Percentiles rank a stretch among this genome's conserved stretches.
Conservation (phyloP, 176 grass and related monocot genomes). For the Hyparrhenia diplandra region DNA sequence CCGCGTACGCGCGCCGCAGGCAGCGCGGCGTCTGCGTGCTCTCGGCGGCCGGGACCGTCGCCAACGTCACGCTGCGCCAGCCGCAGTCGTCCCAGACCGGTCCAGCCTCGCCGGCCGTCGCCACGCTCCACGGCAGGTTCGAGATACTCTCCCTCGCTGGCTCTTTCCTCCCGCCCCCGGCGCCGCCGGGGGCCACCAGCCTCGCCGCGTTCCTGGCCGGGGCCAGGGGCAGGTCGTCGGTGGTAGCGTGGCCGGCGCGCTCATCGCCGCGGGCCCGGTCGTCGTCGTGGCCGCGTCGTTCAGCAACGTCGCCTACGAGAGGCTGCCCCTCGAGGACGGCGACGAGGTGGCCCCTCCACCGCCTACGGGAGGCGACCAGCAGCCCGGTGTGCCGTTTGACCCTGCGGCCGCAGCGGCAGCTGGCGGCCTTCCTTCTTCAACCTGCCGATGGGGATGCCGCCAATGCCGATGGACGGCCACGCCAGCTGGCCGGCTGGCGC, state of each 20-base stretch:
- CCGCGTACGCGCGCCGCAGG: conserved; percentile 72
- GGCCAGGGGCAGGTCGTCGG: conserved; percentile 92
- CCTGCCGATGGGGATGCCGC: conserved; percentile 72
- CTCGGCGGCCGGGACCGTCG: conserved; percentile 73
- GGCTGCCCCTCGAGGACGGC: conserved; percentile 82
- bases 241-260: conserved; percentile 69
- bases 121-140: conserved; percentile 75
- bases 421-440: conserved; percentile 75
- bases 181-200: conserved; percentile 85
- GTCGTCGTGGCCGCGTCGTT: conserved; percentile 87
- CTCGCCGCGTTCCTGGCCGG: conserved; percentile 78
- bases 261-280: conserved; percentile 78
- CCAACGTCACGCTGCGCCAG: conserved; percentile 84
- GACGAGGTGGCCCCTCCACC: conserved; percentile 61
- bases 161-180: conserved; percentile 90
- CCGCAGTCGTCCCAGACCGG: conserved; percentile 38
- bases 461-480: conserved; percentile 72
- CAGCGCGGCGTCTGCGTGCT: conserved; percentile 94
- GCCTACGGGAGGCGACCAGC: conserved; percentile 30
- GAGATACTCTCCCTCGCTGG: conserved; percentile 97
- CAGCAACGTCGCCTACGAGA: conserved; percentile 98
- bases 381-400: conserved; percentile 29
- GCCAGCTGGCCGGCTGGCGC: conserved; percentile 33
- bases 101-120: conserved; percentile 39
- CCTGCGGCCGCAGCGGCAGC: conserved; percentile 9